Percentiles rank a stretch among this genome's conserved stretches.
phyloP scores from a whole-genome alignment of 2,329 filamentous ascomycete genomes.

The Didymella lethalis region DNA sequence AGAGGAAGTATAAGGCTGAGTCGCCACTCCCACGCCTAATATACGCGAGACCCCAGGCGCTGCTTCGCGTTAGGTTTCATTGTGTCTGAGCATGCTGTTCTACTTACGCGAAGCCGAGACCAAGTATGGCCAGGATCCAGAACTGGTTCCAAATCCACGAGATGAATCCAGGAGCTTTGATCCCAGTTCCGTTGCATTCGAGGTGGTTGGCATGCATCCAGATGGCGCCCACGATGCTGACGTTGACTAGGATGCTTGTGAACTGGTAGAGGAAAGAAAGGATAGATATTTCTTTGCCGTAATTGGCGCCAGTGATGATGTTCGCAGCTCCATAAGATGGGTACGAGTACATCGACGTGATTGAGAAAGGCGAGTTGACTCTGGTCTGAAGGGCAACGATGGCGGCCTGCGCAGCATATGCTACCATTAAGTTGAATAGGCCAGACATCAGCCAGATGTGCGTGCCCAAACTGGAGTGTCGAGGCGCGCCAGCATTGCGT shows the following conservation, averaged over 20 bases:
- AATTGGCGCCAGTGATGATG: conserved; percentile 1
- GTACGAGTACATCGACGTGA: conserved; percentile 29
- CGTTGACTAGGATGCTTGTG: conserved; percentile 27
- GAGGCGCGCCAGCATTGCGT: conserved; percentile 6
- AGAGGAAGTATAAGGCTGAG: conserved; percentile 19
- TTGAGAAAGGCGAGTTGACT: conserved; percentile 23
- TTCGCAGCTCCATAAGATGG: conserved; percentile 18
- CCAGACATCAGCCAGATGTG: conserved; percentile 29
- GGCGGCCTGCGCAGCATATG: conserved; percentile 27
- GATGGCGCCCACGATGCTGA: conserved; percentile 36
- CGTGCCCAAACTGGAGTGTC: conserved; percentile 21
- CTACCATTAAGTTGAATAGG: conserved; percentile 25
- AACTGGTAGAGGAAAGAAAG: conserved; percentile 29
- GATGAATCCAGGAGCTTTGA: conserved; percentile 25
- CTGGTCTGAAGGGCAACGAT: conserved; percentile 27
- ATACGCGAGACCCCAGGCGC: conserved; percentile 25
- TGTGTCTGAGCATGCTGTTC: neutral
- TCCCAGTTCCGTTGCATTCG: conserved; percentile 25
- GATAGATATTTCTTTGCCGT: conserved; percentile 27
- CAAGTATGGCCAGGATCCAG: conserved; percentile 27
- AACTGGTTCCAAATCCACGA: conserved; percentile 26
- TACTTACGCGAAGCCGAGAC: conserved; percentile 25
- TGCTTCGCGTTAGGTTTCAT: neutral
- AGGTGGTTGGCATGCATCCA: conserved; percentile 33
- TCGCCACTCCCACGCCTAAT: conserved; percentile 13